A percentile compares a stretch with the other conserved stretches of the same genome.
These are phyloP conservation scores for Sporothrix humicola DNA, from an alignment of 2,329 filamentous ascomycete genomes.

Conservation along the genomic window DNA sequence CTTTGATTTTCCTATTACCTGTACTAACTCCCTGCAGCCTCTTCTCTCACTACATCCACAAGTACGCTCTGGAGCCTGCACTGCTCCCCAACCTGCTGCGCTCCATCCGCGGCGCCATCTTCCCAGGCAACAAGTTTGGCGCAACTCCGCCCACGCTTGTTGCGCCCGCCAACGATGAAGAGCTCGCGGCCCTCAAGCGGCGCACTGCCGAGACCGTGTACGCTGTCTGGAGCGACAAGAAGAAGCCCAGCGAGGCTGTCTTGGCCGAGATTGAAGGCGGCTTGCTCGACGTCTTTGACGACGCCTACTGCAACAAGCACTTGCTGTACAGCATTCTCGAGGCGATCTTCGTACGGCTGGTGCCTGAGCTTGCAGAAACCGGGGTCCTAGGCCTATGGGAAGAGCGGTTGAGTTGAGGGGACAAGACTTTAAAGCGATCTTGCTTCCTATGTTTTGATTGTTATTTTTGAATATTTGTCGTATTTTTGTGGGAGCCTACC, in stretches of 20 bases:
- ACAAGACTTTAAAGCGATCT: not conserved
- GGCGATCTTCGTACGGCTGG: slow-evolving; percentile 76
- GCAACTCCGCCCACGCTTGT: slow-evolving; percentile 59
- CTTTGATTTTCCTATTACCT: not conserved
- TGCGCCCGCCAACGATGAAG: slow-evolving; percentile 64
- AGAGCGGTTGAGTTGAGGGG: slow-evolving; percentile 62
- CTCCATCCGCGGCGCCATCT: slow-evolving; percentile 76
- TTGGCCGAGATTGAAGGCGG: slow-evolving; percentile 65
- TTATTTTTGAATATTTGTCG: slow-evolving; percentile 1
- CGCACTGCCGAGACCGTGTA: slow-evolving; percentile 38
- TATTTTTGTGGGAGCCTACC: not conserved
- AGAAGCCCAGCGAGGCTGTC: slow-evolving; percentile 41
- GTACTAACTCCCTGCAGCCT: slow-evolving; percentile 50
- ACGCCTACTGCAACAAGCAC: slow-evolving; percentile 92
- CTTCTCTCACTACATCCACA: slow-evolving; percentile 62
- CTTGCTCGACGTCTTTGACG: slow-evolving; percentile 75
- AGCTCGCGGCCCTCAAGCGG: slow-evolving; percentile 63
- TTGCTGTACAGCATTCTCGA: slow-evolving; percentile 84
- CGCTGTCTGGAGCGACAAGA: slow-evolving; percentile 29
- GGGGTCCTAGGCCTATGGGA: slow-evolving; percentile 74
- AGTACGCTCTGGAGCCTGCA: slow-evolving; percentile 65
- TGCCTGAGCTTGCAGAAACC: slow-evolving; percentile 81
- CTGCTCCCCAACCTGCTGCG: slow-evolving; percentile 71
- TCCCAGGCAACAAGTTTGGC: slow-evolving; percentile 81
- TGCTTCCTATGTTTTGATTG: slow-evolving; percentile 1